Base-by-base conservation (phyloP, 2,329 filamentous ascomycete species). In the Nothomitra cinnamomea region DNA sequence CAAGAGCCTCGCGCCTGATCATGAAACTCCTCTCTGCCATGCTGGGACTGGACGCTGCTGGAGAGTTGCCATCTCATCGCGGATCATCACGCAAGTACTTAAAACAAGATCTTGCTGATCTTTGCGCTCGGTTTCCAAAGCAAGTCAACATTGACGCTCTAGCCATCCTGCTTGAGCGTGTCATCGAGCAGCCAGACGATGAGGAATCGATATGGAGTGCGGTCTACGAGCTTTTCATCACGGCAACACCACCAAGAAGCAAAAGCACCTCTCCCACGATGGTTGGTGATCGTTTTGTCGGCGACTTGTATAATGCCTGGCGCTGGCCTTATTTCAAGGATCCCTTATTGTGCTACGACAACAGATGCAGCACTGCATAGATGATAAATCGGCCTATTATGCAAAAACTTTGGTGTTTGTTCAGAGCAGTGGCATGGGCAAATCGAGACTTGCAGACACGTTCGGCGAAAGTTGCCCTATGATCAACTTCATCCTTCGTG, bases 321-420 rank as follows among this genome's bases (percentile, higher is more conserved):
- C 24, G 28, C 22, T 6, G 43, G 10, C 2, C 1, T 7, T 48
- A 25, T 48, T 25, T 48, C 43, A 17, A 48, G 19, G 43, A 48
- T 48, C 43, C 43, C 22, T 48, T 2, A 13, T 48, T 6, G 43
- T 15, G 43, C 43, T 48, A 25, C 43, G n/a, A 17, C 21, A 48
- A 28, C 43, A 48, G 43, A 48, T 48, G 43, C 21, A 28, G 43
- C 22, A 48, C n/a, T 48, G 43, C 21, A 25, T 48, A 22, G 28
- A 28, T 13, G 43, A 28, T 12, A 5, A n/a, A 48, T 25, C 22
- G 21, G 10, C 1, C 24, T 48, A 48, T 48, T 48, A 48, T 15
- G 43, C 43, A 28, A 48, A 48, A 28, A 48, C 43, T 15, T 48
- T 48, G 19, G 42, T 45, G 8, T 48, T 48, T 48, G 43, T 48